Evolutionary conservation across 331 rosid genomes (phyloP).

Genomic region (Quercus phellos): DNA sequence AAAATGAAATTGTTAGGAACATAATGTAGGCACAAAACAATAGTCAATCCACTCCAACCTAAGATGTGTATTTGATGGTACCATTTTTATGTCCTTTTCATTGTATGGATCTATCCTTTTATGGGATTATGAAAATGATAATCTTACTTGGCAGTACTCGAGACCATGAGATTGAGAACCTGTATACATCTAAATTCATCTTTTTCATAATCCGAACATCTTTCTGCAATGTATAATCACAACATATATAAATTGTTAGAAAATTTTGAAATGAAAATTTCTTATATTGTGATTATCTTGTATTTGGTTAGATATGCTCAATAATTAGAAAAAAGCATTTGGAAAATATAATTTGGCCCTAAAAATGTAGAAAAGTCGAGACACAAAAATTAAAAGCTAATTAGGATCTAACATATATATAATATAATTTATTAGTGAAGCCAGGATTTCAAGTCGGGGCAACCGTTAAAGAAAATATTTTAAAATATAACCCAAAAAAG

Average conservation of each 20-base stretch:
- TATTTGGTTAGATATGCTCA: background rate
- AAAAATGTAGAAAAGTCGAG: too few relatives aligned
- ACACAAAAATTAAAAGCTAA: too few relatives aligned
- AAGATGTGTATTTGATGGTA: background rate
- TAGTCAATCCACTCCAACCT: background rate
- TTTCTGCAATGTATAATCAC: too few relatives aligned
- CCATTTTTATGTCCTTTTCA: background rate
- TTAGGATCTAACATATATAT: too few relatives aligned
- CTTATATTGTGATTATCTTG: background rate
- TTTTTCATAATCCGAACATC: slow-evolving; percentile 10
- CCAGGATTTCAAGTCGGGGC: too few relatives aligned
- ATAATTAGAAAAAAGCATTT: too few relatives aligned
- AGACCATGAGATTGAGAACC: slow-evolving; percentile 34
- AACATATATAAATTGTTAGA: too few relatives aligned
- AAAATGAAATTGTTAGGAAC: background rate
- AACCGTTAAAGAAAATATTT: too few relatives aligned
- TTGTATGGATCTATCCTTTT: too few relatives aligned
- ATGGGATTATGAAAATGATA: background rate
- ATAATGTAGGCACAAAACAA: background rate
- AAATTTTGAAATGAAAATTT: background rate
- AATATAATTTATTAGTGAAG: too few relatives aligned
- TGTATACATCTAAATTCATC: slow-evolving; percentile 22
- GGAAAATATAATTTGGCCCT: too few relatives aligned
- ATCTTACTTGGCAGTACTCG: slow-evolving; percentile 27
- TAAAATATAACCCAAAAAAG: too few relatives aligned